Evolutionary conservation across 139 green algal species (phyloP), one percentile per base, ranked within the genome.

Genomic region (Ettlia oleoabundans): DNA sequence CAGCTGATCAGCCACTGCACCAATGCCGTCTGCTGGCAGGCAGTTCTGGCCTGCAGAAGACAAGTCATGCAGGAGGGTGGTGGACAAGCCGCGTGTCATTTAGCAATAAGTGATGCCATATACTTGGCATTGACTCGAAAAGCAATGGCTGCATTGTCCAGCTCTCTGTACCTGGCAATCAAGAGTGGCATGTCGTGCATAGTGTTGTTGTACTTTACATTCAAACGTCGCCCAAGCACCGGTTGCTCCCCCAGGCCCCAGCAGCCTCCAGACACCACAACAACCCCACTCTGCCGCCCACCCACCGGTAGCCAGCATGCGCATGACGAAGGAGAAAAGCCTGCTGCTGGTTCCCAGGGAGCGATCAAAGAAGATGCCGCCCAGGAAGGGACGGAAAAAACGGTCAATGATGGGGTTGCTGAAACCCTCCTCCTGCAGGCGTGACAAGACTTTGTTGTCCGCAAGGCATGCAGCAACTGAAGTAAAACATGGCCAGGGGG

Each of bases 301-400:
- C 77, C 30, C 61, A 65, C 81, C 92, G 0, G 92, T 94, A 1
- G 95, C 93, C 43, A 99, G 90, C 91, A 96, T 98, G 79, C 93
- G 91, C 92, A 99, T 96, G 38, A 99, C 96, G 78, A 98, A 99
- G 42, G 94, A 82, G 83, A 99, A 97, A 42, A 99, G 85, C 53
- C 95, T 90, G 9, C 91, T 97, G 74, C 87, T 93, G 51, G 90
- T 95, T 66, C 73, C 72, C 15, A 99, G 93, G 8, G 85, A 37
- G 42, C 86, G 84, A 91, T 99, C 95, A 65, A 99, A 98, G 89
- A 99, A 99, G 88, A 99, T 99, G 78, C 97, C 97, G 10, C 96
- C 95, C 76, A 99, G 87, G 86, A 99, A 99, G 35, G 97, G 96
- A 19, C 94, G 83, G 91, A 99, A 99, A 90, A 99, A 99, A 58